A percentile compares a stretch with the other conserved stretches of the same genome.
Evolutionary conservation across 768 basidiomycete species (phyloP).

Genomic region (Tremella mesenterica): DNA sequence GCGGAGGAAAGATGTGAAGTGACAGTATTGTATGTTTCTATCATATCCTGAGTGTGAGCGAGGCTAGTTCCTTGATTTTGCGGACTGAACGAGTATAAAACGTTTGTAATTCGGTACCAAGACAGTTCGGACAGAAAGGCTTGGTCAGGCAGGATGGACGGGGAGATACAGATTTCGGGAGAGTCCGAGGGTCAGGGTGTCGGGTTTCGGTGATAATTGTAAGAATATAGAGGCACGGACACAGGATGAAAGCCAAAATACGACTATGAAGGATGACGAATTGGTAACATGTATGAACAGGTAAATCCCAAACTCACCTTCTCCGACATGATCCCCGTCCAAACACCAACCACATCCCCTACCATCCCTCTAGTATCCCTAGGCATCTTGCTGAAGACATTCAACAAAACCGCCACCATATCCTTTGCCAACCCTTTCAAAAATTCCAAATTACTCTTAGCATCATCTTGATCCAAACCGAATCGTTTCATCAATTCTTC

Average conservation of each 20-base stretch:
- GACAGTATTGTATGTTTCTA: constrained; percentile 73
- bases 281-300: too few relatives aligned
- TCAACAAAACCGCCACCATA: constrained; percentile 91
- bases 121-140: too few relatives aligned
- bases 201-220: too few relatives aligned
- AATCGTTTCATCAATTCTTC: constrained; percentile 46
- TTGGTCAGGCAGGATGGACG: too few relatives aligned
- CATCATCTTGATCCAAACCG: constrained; percentile 55
- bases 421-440: constrained; percentile 72
- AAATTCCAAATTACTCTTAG: constrained; percentile 59
- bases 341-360: constrained; percentile 79
- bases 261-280: not conserved
- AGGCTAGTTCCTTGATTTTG: too few relatives aligned
- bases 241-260: too few relatives aligned
- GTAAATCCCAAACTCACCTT: constrained; percentile 55
- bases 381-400: constrained; percentile 82
- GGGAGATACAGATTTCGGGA: too few relatives aligned
- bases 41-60: constrained; percentile 64
- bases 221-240: too few relatives aligned
- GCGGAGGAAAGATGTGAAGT: constrained; percentile 47
- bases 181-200: too few relatives aligned
- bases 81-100: too few relatives aligned
- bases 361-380: constrained; percentile 65
- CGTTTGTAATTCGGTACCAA: too few relatives aligned
- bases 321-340: constrained; percentile 70